These are phyloP conservation scores for Suillus cothurnatus DNA, from an alignment of 768 basidiomycete species.

Conservation along the genomic window DNA sequence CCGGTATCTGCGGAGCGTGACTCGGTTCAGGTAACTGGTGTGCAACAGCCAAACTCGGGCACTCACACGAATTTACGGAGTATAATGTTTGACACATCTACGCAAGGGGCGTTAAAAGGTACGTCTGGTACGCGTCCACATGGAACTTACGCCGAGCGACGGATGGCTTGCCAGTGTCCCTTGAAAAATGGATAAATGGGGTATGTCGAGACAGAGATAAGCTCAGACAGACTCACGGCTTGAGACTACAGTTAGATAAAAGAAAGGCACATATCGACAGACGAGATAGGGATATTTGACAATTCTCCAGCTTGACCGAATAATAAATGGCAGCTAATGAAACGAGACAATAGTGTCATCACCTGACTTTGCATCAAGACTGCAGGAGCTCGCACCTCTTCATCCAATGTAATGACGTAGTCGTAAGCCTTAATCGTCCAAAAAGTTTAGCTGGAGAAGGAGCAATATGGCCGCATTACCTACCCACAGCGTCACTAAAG, in stretches of 20 bases:
- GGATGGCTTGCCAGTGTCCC: slow-evolving; percentile 25
- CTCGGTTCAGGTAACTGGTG: background rate
- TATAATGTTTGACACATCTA: slow-evolving; percentile 6
- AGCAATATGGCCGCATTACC: background rate
- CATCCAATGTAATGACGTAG: slow-evolving; percentile 7
- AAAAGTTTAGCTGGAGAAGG: background rate
- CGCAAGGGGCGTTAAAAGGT: background rate
- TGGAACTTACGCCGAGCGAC: background rate
- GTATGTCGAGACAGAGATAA: background rate
- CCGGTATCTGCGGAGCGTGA: background rate
- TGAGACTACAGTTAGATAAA: background rate
- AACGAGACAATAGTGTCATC: background rate
- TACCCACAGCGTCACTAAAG: background rate
- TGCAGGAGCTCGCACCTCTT: background rate
- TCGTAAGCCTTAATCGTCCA: slow-evolving; percentile 1
- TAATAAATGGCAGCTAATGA: slow-evolving; percentile 4
- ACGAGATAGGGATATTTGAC: slow-evolving; percentile 16
- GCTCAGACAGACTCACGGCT: background rate
- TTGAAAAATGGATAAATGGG: background rate
- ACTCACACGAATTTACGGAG: slow-evolving; percentile 5
- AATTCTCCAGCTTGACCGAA: background rate
- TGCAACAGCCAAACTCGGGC: too few species aligned
- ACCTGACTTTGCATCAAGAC: background rate
- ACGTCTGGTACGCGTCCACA: background rate
- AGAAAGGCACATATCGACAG: slow-evolving; percentile 8